A percentile compares a stretch with the other conserved stretches of the same genome.
These are phyloP conservation scores for Cercis canadensis DNA, from an alignment of 306 rosid species.

Conservation along the genomic window DNA sequence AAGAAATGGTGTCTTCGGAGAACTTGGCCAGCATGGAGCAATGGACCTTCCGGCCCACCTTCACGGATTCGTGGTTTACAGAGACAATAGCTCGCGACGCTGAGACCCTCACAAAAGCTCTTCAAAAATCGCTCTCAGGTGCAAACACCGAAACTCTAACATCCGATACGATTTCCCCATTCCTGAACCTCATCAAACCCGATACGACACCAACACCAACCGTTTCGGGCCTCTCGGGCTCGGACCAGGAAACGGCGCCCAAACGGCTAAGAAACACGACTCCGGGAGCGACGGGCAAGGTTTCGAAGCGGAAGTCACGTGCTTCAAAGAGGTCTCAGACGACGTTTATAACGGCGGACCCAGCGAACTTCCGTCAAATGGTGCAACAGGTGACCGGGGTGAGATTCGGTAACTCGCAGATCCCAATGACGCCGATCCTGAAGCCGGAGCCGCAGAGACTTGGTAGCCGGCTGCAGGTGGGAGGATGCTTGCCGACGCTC, in stretches of 20 bases:
- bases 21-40: conserved; percentile 58
- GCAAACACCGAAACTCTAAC: background rate
- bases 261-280: conserved; percentile 35
- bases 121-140: conserved; percentile 63
- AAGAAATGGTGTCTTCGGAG: conserved; percentile 63
- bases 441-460: conserved; percentile 85
- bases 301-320: conserved; percentile 73
- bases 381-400: conserved; percentile 96
- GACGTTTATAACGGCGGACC: conserved; percentile 88
- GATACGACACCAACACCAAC: conserved; percentile 58
- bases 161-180: conserved; percentile 37
- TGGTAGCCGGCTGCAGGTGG: conserved; percentile 32
- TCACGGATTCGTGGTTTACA: conserved; percentile 61
- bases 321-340: conserved; percentile 87
- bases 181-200: conserved; percentile 10
- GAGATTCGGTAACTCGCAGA: conserved; percentile 41
- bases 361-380: conserved; percentile 89
- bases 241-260: conserved; percentile 61
- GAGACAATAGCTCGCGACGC: conserved; percentile 62
- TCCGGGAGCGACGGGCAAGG: conserved; percentile 43
- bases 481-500: conserved; percentile 73
- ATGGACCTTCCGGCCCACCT: conserved; percentile 48
- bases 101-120: conserved; percentile 58
- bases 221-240: conserved; percentile 64
- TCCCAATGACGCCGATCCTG: conserved; percentile 50